These are phyloP conservation scores for Sugiyamaella smithiae DNA, from an alignment of 805 yeast genomes.

Conservation along the genomic window DNA sequence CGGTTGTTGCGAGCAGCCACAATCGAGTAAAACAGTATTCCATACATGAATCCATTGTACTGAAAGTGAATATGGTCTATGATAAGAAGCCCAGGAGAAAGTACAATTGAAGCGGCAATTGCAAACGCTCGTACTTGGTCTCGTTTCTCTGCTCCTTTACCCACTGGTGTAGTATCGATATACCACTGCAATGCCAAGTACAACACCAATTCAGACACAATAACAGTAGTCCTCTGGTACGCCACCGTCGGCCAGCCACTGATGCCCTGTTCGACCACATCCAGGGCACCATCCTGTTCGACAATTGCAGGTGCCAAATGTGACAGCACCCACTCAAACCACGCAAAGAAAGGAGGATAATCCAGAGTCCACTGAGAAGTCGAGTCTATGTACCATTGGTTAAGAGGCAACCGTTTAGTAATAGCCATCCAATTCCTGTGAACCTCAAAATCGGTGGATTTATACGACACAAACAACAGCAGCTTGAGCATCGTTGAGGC, in stretches of 20 bases:
- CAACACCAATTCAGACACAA: conserved; percentile 68
- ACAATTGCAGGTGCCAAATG: conserved; percentile 66
- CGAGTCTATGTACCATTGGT: conserved; percentile 81
- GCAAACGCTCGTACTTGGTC: conserved; percentile 57
- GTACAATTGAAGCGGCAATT: conserved; percentile 72
- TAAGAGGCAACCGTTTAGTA: conserved; percentile 69
- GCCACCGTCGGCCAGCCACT: conserved; percentile 77
- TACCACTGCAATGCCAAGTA: conserved; percentile 70
- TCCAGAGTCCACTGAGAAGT: conserved; percentile 90
- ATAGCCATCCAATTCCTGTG: conserved; percentile 97
- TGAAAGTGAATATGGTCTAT: conserved; percentile 97
- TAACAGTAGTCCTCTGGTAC: conserved; percentile 81
- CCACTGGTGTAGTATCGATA: conserved; percentile 41
- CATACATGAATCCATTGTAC: conserved; percentile 92
- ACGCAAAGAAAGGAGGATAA: conserved; percentile 97
- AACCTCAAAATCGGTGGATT: conserved; percentile 95
- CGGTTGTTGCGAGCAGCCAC: conserved; percentile 61
- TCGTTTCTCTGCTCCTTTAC: conserved; percentile 4
- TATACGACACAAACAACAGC: conserved; percentile 73
- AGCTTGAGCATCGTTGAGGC: conserved; percentile 59
- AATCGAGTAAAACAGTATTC: conserved; percentile 70
- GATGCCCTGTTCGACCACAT: conserved; percentile 58
- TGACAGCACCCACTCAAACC: conserved; percentile 81
- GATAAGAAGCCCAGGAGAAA: conserved; percentile 86
- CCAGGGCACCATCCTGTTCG: conserved; percentile 71